Conservation (phyloP, 352 stramenopile species). For the Phytophthora cactorum region DNA sequence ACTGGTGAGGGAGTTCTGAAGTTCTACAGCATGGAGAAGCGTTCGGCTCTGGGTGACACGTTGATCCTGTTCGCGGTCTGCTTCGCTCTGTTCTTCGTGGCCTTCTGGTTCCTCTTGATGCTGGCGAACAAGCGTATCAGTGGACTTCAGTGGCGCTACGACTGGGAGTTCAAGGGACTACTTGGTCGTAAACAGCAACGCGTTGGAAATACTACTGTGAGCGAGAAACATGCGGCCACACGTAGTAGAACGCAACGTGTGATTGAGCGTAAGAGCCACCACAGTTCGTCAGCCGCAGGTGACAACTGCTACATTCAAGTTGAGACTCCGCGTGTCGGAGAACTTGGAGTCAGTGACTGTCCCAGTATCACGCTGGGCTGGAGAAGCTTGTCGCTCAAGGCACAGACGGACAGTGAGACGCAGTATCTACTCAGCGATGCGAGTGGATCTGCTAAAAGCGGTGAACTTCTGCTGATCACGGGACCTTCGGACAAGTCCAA, state of each 20-base stretch:
- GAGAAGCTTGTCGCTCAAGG: constrained; percentile 38
- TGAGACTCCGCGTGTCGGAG: constrained; percentile 34
- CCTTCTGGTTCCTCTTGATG: constrained; percentile 37
- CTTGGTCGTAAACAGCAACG: constrained; percentile 22
- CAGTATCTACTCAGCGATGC: constrained; percentile 32
- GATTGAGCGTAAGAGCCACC: constrained; percentile 17
- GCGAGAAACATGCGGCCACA: constrained; percentile 14
- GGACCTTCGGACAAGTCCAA: constrained; percentile 35
- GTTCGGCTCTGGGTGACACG: constrained; percentile 40
- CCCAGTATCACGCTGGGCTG: constrained; percentile 35
- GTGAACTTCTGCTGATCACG: constrained; percentile 38
- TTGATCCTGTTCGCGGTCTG: constrained; percentile 49
- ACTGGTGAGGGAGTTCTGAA: constrained; percentile 49
- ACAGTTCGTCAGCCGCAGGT: constrained; percentile 7
- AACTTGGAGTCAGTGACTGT: constrained; percentile 18
- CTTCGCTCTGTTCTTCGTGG: constrained; percentile 41
- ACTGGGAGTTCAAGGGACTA: constrained; percentile 33
- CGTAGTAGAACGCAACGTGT: constrained; percentile 11
- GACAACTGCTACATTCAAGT: constrained; percentile 47
- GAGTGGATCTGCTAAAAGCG: constrained; percentile 36
- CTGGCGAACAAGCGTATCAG: constrained; percentile 34
- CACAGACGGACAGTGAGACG: background rate
- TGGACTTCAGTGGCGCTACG: constrained; percentile 37
- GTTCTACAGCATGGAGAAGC: constrained; percentile 52
- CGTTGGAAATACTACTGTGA: background rate